Conservation (phyloP, 345 rosid genomes). For the Excoecaria cochinchinensis region DNA sequence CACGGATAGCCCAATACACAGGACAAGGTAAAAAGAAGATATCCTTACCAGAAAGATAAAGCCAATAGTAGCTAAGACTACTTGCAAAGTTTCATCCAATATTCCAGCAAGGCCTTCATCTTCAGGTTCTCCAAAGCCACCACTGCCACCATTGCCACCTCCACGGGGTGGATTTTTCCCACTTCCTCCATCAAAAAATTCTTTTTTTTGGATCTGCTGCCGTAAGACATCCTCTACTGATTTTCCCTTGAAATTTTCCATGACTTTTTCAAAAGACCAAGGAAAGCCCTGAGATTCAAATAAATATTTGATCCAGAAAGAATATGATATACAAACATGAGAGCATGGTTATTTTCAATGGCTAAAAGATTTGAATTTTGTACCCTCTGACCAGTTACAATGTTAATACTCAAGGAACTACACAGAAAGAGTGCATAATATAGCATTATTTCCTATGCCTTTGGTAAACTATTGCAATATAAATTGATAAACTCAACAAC, state of each 20-base stretch:
- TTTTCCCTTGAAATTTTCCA: slow-evolving; percentile 23
- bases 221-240: slow-evolving; percentile 30
- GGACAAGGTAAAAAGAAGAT: background rate
- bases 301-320: background rate
- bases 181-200: slow-evolving; percentile 28
- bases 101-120: slow-evolving; percentile 25
- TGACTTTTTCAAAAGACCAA: slow-evolving; percentile 35
- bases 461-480: background rate
- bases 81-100: slow-evolving; percentile 32
- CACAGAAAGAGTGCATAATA: background rate
- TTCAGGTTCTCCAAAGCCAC: slow-evolving; percentile 23
- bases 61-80: slow-evolving; percentile 28
- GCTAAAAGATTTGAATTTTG: background rate
- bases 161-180: slow-evolving; percentile 25
- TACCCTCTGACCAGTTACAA: background rate
- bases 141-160: slow-evolving; percentile 21
- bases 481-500: background rate
- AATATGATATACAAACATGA: background rate
- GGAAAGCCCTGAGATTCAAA: slow-evolving; percentile 44
- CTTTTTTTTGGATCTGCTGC: slow-evolving; percentile 25
- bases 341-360: background rate
- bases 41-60: slow-evolving; percentile 29
- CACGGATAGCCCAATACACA: background rate
- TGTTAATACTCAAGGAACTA: background rate
- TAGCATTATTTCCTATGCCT: background rate